These are phyloP conservation scores for Alternaria tenuissima DNA, from an alignment of 2,329 filamentous ascomycete genomes.

Conservation along the genomic window DNA sequence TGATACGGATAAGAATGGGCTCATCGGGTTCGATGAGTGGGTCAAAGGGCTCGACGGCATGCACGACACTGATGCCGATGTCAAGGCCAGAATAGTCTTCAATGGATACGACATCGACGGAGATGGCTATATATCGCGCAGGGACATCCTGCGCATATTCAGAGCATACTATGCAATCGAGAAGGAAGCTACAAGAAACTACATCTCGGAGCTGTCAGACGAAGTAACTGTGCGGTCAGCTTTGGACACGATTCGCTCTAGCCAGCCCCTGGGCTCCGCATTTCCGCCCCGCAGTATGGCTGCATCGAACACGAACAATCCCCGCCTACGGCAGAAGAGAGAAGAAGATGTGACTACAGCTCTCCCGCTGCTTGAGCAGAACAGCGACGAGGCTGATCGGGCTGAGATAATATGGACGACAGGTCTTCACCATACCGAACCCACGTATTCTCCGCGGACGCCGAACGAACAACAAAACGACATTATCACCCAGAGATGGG, in stretches of 20 bases:
- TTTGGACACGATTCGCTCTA: slow-evolving; percentile 53
- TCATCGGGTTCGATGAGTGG: slow-evolving; percentile 94
- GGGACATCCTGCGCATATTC: slow-evolving; percentile 91
- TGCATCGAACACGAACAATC: slow-evolving; percentile 24
- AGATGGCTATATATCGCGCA: slow-evolving; percentile 84
- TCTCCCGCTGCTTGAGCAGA: slow-evolving; percentile 32
- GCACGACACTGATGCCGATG: slow-evolving; percentile 58
- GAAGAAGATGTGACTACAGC: slow-evolving; percentile 42
- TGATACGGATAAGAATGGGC: slow-evolving; percentile 85
- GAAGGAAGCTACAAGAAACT: slow-evolving; percentile 86
- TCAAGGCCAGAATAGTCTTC: slow-evolving; percentile 69
- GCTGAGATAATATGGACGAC: slow-evolving; percentile 25
- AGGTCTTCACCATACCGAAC: slow-evolving; percentile 18
- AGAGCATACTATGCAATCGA: slow-evolving; percentile 90
- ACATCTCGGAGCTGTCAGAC: slow-evolving; percentile 77
- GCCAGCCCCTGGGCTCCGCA: slow-evolving; percentile 57
- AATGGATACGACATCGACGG: slow-evolving; percentile 89
- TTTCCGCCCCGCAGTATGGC: slow-evolving; percentile 51
- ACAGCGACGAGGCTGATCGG: slow-evolving; percentile 35
- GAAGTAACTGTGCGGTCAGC: slow-evolving; percentile 71
- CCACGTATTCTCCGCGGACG: background rate
- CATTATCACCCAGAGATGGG: slow-evolving; percentile 71
- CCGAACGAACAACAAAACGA: slow-evolving; percentile 23
- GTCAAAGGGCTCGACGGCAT: slow-evolving; percentile 78
- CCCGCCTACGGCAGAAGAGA: slow-evolving; percentile 42